Percentiles rank a stretch among this genome's conserved stretches.
Evolutionary conservation across 1,139 yeast genomes (phyloP).

Genomic region (Blastobotrys illinoisensis): DNA sequence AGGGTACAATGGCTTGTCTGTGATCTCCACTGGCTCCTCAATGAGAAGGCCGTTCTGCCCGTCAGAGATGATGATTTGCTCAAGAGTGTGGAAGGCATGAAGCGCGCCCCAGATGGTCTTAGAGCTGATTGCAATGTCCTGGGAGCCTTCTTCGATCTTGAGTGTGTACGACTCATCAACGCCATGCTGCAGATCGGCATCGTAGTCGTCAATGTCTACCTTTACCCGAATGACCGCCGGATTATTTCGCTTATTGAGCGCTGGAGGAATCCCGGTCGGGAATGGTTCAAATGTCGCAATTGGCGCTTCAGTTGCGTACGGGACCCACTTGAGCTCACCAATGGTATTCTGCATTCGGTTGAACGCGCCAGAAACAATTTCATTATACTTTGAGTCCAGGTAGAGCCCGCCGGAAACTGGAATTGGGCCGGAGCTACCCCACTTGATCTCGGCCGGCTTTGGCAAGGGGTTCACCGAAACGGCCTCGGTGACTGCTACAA

Average conservation of each 20-base stretch:
- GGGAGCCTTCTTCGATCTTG: constrained; percentile 14
- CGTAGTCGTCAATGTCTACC: constrained; percentile 29
- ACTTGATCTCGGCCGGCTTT: constrained; percentile 20
- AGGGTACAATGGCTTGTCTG: constrained; percentile 39
- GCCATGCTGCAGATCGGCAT: constrained; percentile 37
- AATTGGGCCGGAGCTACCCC: constrained; percentile 23
- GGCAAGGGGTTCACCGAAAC: constrained; percentile 25
- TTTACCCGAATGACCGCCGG: background rate
- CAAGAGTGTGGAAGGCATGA: constrained; percentile 42
- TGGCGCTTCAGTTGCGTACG: constrained; percentile 22
- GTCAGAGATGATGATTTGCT: constrained; percentile 40
- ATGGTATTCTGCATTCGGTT: constrained; percentile 15
- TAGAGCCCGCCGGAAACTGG: constrained; percentile 15
- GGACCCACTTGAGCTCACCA: constrained; percentile 20
- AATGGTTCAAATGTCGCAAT: constrained; percentile 21
- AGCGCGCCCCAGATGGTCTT: constrained; percentile 44
- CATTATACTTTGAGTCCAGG: constrained; percentile 11
- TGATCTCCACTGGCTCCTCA: constrained; percentile 37
- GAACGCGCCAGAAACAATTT: constrained; percentile 18
- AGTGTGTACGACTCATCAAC: constrained; percentile 41
- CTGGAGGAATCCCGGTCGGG: constrained; percentile 15
- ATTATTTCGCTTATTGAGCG: constrained; percentile 4
- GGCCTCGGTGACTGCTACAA: background rate
- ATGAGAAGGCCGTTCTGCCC: constrained; percentile 26
- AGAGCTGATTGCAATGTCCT: constrained; percentile 31